Percentiles rank a stretch among this genome's conserved stretches.
These are phyloP conservation scores for Guillardia theta DNA, from an alignment of 78 protist genomes.

Conservation along the genomic window DNA sequence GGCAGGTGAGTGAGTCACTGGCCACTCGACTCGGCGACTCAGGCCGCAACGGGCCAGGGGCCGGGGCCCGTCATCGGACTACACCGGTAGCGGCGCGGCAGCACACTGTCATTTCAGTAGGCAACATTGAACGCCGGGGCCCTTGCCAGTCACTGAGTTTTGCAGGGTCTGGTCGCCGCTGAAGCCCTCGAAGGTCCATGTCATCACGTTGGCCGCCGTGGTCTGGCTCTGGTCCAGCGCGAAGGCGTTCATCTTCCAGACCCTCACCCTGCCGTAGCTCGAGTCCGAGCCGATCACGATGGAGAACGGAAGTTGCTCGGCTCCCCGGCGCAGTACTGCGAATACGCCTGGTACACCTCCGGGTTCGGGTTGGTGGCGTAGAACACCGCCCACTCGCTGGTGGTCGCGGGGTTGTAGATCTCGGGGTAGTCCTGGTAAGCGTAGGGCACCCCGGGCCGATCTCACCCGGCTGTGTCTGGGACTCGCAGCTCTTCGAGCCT, in stretches of 20 bases:
- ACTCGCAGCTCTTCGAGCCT: background rate
- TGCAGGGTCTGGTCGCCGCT: too few relatives aligned
- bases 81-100: too few relatives aligned
- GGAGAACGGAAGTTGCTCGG: background rate
- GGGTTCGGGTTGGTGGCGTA: background rate
- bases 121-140: too few relatives aligned
- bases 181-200: too few relatives aligned
- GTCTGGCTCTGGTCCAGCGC: background rate
- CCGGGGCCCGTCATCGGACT: too few relatives aligned
- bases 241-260: background rate
- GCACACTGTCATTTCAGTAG: too few relatives aligned
- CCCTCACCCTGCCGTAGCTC: background rate
- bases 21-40: too few relatives aligned
- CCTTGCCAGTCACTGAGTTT: too few relatives aligned
- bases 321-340: background rate
- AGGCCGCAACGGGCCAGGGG: too few relatives aligned
- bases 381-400: background rate
- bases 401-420: background rate
- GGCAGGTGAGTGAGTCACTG: too few relatives aligned
- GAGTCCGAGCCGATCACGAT: background rate
- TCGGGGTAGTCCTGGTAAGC: background rate
- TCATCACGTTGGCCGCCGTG: too few relatives aligned
- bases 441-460: background rate
- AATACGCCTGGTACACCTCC: background rate
- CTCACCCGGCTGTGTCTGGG: too few relatives aligned